Evolutionary conservation across 1,139 yeast species (phyloP), one percentile per base, ranked within the genome.

Genomic region (Lizanozyma gosingica): DNA sequence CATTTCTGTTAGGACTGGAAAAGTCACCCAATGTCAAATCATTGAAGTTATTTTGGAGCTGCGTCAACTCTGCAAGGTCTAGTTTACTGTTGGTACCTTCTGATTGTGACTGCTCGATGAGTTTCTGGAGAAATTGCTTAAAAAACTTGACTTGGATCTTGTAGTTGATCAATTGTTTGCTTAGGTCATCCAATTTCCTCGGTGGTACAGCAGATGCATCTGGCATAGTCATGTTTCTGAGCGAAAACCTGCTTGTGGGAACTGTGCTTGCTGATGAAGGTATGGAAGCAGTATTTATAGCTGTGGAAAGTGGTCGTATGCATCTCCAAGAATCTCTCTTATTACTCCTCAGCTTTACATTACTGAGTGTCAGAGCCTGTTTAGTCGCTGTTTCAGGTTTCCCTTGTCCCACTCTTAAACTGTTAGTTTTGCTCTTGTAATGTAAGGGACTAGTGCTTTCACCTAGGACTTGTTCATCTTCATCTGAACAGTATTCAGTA

Each of bases 61-160:
- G 47, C 4, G 54, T 44, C 35, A 60, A 46, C 22, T 61, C 66
- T 17, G 41, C 49, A 35, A 47, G 52, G 52, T 50, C 65, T 41
- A 49, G 55, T 47, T 47, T 62, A 47, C 52, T 22, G 29, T 11
- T 11, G 11, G 29, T 22, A 11, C 29, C 29, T 22, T 22, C 29
- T 22, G 29, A 22, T 22, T 22, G 29, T 6, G 29, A 22, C 11
- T 22, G 29, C 9, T 6, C 75, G 22, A 57, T 65, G 40, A 67
- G 45, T 38, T 58, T 59, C 40, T 65, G 73, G 3, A 71, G 49
- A 40, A 69, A 69, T 41, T 65, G 67, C 46, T 63, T 65, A 56
- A 68, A 63, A 40, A 70, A 57, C 47, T 63, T 59, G 34, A 71
- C 60, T 47, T 71, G 74, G 27, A 71, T 65, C 39, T 64, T 60